Conservation (phyloP, 1,284 basidiomycete species). For the Austroboletus novae-zelandiae region DNA sequence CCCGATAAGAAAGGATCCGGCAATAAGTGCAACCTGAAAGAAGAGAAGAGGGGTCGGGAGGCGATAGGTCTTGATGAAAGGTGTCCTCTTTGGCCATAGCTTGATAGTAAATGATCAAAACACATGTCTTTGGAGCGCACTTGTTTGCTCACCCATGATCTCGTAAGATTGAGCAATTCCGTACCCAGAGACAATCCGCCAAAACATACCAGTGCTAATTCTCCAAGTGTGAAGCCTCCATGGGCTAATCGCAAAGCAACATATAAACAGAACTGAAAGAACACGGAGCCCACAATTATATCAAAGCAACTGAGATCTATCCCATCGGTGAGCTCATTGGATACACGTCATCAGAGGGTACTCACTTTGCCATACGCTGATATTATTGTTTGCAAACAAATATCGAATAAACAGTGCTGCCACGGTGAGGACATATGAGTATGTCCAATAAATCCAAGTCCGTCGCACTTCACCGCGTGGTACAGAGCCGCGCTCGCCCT, state of each 20-base stretch:
- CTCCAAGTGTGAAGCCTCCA: slow-evolving; percentile 92
- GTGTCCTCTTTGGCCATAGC: slow-evolving; percentile 81
- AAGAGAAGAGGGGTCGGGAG: slow-evolving; percentile 89
- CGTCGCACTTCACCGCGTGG: slow-evolving; percentile 69
- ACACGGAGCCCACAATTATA: slow-evolving; percentile 69
- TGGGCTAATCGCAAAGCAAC: slow-evolving; percentile 87
- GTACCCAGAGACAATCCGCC: slow-evolving; percentile 86
- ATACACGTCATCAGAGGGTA: slow-evolving; percentile 30
- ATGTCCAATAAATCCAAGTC: slow-evolving; percentile 60
- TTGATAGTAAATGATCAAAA: slow-evolving; percentile 31
- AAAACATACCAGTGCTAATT: slow-evolving; percentile 85
- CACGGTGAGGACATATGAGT: slow-evolving; percentile 52
- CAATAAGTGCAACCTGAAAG: slow-evolving; percentile 92
- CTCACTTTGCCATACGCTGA: slow-evolving; percentile 66
- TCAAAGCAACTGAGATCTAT: slow-evolving; percentile 81
- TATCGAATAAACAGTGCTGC: slow-evolving; percentile 49
- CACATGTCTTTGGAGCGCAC: not conserved
- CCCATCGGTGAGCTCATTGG: slow-evolving; percentile 8
- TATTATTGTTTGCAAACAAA: slow-evolving; percentile 39
- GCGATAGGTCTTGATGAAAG: slow-evolving; percentile 90
- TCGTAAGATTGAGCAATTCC: slow-evolving; percentile 82
- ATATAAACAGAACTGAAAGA: slow-evolving; percentile 93
- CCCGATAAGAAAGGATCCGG: slow-evolving; percentile 88
- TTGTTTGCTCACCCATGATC: slow-evolving; percentile 59
- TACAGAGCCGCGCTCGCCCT: slow-evolving; percentile 69